These are phyloP conservation scores for Podila clonocystis DNA, from an alignment of 192 early-diverging fungal species.

Conservation along the genomic window DNA sequence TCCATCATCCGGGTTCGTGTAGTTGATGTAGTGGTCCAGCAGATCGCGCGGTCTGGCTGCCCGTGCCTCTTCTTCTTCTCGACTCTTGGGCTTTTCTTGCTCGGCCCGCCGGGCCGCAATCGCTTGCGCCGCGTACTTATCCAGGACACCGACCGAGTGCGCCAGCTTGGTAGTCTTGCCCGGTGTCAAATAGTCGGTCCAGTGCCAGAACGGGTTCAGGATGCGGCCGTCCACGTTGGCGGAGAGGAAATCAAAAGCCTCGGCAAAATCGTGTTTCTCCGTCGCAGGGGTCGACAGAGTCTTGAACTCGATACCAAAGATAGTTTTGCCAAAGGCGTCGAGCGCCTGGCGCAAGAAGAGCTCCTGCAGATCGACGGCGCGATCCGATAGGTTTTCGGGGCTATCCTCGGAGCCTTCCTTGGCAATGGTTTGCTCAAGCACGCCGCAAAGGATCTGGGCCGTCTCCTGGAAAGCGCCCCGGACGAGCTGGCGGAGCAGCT, in stretches of 20 bases:
- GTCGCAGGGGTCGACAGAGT: background rate
- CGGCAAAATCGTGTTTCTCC: slow-evolving; percentile 44
- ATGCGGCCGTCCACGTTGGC: too few species aligned
- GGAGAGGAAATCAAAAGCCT: slow-evolving; percentile 1
- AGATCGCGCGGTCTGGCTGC: background rate
- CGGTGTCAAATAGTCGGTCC: background rate
- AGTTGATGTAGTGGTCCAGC: background rate
- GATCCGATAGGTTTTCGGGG: background rate
- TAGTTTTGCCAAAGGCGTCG: slow-evolving; percentile 16
- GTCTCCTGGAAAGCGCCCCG: background rate
- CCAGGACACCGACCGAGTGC: background rate
- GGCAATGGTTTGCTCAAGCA: background rate
- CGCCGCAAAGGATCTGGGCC: background rate
- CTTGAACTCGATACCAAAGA: slow-evolving; percentile 16
- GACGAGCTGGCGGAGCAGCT: background rate
- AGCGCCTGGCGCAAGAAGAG: slow-evolving; percentile 43
- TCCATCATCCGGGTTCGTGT: background rate
- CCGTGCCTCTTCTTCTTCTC: background rate
- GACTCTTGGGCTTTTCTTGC: background rate
- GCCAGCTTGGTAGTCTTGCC: background rate
- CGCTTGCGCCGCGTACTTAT: background rate
- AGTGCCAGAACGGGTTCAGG: too few species aligned
- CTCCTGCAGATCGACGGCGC: slow-evolving; percentile 46
- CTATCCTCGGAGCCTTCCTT: too few species aligned
- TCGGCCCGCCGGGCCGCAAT: background rate